Conservation (phyloP, 805 yeast species). For the Nakazawaea pomicola region DNA sequence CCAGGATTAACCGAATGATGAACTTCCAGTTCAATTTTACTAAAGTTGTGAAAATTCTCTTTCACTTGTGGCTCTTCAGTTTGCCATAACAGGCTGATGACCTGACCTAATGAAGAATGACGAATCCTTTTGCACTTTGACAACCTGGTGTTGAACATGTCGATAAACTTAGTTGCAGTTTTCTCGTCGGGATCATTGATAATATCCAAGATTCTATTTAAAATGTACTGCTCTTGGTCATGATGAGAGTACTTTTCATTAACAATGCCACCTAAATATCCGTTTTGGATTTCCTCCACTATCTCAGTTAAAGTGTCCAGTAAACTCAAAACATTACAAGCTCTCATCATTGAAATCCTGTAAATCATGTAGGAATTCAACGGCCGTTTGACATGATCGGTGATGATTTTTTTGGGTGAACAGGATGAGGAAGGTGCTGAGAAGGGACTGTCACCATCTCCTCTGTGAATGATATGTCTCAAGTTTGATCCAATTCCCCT, state of each 20-base stretch:
- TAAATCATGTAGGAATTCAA: constrained; percentile 8
- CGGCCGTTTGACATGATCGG: constrained; percentile 4
- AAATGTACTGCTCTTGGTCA: constrained; percentile 2
- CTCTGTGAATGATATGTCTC: constrained; percentile 3
- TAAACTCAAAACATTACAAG: neutral
- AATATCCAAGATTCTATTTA: constrained; percentile 5
- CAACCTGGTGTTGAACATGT: neutral
- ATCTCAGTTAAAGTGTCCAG: constrained; percentile 1
- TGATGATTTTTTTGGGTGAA: too few species aligned
- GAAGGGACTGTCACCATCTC: too few species aligned
- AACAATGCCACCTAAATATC: neutral
- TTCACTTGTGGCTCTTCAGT: constrained; percentile 1
- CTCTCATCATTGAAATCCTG: constrained; percentile 5
- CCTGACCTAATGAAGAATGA: neutral
- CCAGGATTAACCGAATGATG: constrained; percentile 2
- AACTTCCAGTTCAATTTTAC: constrained; percentile 1
- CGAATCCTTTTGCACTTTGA: neutral
- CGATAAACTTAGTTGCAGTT: neutral
- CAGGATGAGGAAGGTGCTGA: too few species aligned
- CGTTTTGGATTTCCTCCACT: neutral
- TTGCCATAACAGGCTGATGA: constrained; percentile 8
- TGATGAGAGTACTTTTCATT: neutral
- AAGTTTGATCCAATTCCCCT: constrained; percentile 5
- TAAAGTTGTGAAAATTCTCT: neutral
- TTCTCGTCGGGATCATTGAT: constrained; percentile 3